Base-by-base conservation (phyloP, 805 yeast genomes). In the Candida rishiriensis region DNA sequence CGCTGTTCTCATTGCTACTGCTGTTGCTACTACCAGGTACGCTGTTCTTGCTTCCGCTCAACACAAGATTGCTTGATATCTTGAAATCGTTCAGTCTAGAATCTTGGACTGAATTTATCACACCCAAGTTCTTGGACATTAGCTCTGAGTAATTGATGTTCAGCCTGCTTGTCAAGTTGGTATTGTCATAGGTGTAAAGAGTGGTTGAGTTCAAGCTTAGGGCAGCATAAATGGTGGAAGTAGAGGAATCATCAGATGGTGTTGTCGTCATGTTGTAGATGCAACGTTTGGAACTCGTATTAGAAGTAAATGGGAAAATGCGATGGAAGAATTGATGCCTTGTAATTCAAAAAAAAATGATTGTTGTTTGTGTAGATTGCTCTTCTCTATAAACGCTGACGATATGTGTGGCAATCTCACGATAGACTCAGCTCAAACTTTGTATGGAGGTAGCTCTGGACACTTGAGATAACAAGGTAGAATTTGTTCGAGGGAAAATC, bases 111-210 rank as follows among this genome's bases (percentile, higher is more conserved):
- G 80, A 63, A 55, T 80, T 78, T 41, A 81, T 76, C 13, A 67
- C 57, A 4, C 81, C 80, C 46, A 79, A 59, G 41, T 79, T 83
- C 50, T 72, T 75, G 13, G 81, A 71, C 3, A 79, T 66, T 1
- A 73, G 60, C 52, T 80, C 85, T 1, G 76, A 67, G 44, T 81
- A 72, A 51, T 77, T 78, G 39, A 78, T 61, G 40, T 68, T 71
- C 35, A 71, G 63, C 21, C 63, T 55, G 29, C 70, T 67, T 1
- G 69, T 64, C 33, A 79, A 58, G 18, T 64, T 65, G 37, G 63
- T 59, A 54, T 77, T 77, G 51, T 79, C 84, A 49, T 77, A 70
- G 11, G 84, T 74, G 57, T 75, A 81, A 12, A 79, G 64, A 0
- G 85, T 78, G 6, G 83, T 76, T 14, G 85, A 79, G 54, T 81